phyloP scores from a whole-genome alignment of 768 basidiomycete species.

The Pleurotus citrinopileatus region DNA sequence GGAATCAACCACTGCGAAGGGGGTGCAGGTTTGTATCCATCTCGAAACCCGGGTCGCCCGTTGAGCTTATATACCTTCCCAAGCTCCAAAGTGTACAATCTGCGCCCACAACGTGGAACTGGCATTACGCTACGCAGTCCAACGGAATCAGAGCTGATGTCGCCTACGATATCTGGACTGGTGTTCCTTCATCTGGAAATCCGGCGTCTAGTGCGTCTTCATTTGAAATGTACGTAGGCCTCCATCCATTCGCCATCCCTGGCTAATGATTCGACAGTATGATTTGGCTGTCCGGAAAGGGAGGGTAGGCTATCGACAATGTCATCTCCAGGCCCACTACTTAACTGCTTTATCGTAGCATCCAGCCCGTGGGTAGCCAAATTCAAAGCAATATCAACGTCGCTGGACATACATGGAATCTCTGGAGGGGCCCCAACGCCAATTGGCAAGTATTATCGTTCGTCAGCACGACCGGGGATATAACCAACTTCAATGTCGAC shows the following conservation, averaged over 20 bases:
- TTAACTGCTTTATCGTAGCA: slow-evolving; percentile 26
- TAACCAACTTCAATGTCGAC: slow-evolving; percentile 49
- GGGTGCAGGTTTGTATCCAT: slow-evolving; percentile 35
- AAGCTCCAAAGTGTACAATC: slow-evolving; percentile 39
- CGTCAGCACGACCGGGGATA: slow-evolving; percentile 43
- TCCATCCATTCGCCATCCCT: background rate
- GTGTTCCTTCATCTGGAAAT: slow-evolving; percentile 35
- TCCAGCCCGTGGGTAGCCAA: slow-evolving; percentile 53
- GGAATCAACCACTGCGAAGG: slow-evolving; percentile 40
- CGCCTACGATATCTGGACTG: slow-evolving; percentile 57
- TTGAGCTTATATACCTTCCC: background rate
- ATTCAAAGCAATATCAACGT: slow-evolving; percentile 36
- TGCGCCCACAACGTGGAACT: slow-evolving; percentile 50
- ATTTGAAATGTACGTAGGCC: slow-evolving; percentile 46
- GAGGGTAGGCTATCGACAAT: slow-evolving; percentile 34
- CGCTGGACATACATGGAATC: slow-evolving; percentile 51
- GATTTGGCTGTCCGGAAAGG: slow-evolving; percentile 59
- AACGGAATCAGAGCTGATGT: slow-evolving; percentile 52
- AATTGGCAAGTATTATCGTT: slow-evolving; percentile 60
- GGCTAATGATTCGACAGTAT: slow-evolving; percentile 31
- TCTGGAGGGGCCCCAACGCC: slow-evolving; percentile 52
- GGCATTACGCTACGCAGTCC: slow-evolving; percentile 44
- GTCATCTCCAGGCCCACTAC: background rate
- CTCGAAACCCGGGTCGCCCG: background rate
- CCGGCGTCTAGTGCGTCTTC: slow-evolving; percentile 47